Evolutionary conservation across 805 yeast genomes (phyloP).

Genomic region (Scheffersomyces ergatensis): DNA sequence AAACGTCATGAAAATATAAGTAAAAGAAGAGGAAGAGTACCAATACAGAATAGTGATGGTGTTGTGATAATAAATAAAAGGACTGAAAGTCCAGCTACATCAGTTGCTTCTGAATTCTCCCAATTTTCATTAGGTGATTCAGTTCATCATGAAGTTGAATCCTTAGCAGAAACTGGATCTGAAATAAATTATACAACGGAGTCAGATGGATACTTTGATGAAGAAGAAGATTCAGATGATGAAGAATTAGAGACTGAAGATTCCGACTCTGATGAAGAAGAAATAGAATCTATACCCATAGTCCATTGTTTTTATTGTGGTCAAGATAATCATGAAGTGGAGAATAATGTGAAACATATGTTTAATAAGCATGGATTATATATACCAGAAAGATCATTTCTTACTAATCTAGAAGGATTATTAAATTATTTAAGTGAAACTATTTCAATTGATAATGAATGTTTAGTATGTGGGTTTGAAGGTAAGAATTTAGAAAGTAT

Average conservation of each 20-base stretch:
- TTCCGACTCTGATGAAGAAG: conserved; percentile 18
- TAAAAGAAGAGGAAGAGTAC: conserved; percentile 13
- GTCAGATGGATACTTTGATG: conserved; percentile 23
- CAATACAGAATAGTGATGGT: conserved; percentile 1
- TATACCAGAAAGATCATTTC: conserved; percentile 40
- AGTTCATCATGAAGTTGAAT: conserved; percentile 19
- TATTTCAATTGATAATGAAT: conserved; percentile 38
- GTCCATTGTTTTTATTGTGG: conserved; percentile 61
- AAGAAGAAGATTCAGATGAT: conserved; percentile 16
- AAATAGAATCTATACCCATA: conserved; percentile 41
- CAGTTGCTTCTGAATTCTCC: conserved; percentile 54
- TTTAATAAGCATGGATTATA: conserved; percentile 43
- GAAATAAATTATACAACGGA: conserved; percentile 45
- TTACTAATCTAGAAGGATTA: conserved; percentile 37
- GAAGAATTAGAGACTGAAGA: conserved; percentile 19
- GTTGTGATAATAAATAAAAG: conserved; percentile 19
- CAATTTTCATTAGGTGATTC: conserved; percentile 54
- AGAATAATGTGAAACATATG: conserved; percentile 50
- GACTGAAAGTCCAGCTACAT: conserved; percentile 50
- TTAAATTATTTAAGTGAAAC: conserved; percentile 36
- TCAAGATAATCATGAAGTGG: conserved; percentile 48
- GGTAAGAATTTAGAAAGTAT: conserved; percentile 41
- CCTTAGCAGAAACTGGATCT: conserved; percentile 46
- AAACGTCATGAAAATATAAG: conserved; percentile 19
- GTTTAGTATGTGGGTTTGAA: conserved; percentile 43